Base-by-base conservation (phyloP, 495 filamentous ascomycete genomes). In the Neurospora hispaniola region DNA sequence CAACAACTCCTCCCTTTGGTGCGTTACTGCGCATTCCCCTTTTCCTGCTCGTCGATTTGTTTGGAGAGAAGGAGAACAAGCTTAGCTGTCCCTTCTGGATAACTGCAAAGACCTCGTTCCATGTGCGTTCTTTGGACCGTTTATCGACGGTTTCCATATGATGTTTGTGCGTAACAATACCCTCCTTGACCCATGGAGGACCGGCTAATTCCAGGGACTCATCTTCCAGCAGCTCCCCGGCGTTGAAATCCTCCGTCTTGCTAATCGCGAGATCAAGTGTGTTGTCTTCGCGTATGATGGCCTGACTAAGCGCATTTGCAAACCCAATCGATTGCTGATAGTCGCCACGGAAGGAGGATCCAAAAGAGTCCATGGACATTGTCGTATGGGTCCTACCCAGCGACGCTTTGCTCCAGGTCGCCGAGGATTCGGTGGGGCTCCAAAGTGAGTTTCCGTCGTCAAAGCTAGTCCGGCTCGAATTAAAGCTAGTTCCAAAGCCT, bases 241-340 rank as follows among this genome's bases (percentile, higher is more conserved):
- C 86, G 38, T 87, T 86, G 48, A 86, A 69, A 16, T 88, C 87
- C 3, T 86, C 85, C 71, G 76, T 88, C 84, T 75, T 82, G 76
- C 78, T 86, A 81, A 74, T 89, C 82, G 75, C 83, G 79, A 77
- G 85, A 83, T 79, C 82, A 70, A 81, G 82, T 8, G 89, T 85
- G 59, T 88, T 86, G 76, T 98, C 96, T 78, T 98, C 96, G 27
- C 96, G 90, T 74, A 97, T 97, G 76, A 98, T 99, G 20, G 96
- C 96, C 78, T 97, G 96, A 75, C 93, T 97, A 3, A 99, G 87
- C 18, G 96, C 96, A 82, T 97, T 98, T 46, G 96, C 96, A 79
- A 99, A 99, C 0, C 96, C 96, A 77, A 99, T 97, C 1, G 94
- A 96, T 78, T 97, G 94, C 77, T 97, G 93, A 77, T 94, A 98